Base-by-base conservation (phyloP, 495 filamentous ascomycete genomes). In the Lasiosphaeria hispida region DNA sequence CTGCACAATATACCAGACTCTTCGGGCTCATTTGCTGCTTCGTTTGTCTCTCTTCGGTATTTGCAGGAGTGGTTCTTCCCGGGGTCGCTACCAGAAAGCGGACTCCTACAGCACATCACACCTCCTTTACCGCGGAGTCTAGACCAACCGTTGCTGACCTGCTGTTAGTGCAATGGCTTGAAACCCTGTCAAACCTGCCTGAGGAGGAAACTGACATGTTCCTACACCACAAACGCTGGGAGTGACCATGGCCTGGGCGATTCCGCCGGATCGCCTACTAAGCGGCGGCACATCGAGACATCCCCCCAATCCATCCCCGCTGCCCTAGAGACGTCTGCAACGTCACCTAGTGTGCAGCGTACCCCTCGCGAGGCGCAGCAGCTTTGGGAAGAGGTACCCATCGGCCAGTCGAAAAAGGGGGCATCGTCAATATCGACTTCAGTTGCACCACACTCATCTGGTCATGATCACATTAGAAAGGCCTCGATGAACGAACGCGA, bases 171-270 rank as follows among this genome's bases (percentile, higher is more conserved):
- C 72, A 87, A 91, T 71, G 87, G 87, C 49, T 69, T 83, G 55
- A 81, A 81, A 53, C 87, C 85, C 23, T 91, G 87, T 65, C 83
- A 83, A 48, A 88, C 85, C 23, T 90, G 85, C 74, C 61, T 77
- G 18, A 83, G 82, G 66, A 77, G 84, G 58, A 75, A 73, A 59
- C 75, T 87, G 60, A 76, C 75, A 9, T 83, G 79, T 57, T 58
- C 71, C 36, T 83, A 81, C 65, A 72, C 72, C n/a, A 50, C 74
- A 40, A 69, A 64, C 50, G 55, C 64, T 19, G 63, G 63, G 39
- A 61, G 70, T n/a, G 66, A 71, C 45, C 63, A 74, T 61, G 64
- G 48, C 47, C 53, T 58, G 39, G 63, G 55, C 48, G 74, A 77
- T 17, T 58, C 65, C 35, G 65, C 67, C 34, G 73, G 65, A 34